Evolutionary conservation across 768 basidiomycete species (phyloP), one percentile per base, ranked within the genome.

Genomic region (Boletus patriciae): DNA sequence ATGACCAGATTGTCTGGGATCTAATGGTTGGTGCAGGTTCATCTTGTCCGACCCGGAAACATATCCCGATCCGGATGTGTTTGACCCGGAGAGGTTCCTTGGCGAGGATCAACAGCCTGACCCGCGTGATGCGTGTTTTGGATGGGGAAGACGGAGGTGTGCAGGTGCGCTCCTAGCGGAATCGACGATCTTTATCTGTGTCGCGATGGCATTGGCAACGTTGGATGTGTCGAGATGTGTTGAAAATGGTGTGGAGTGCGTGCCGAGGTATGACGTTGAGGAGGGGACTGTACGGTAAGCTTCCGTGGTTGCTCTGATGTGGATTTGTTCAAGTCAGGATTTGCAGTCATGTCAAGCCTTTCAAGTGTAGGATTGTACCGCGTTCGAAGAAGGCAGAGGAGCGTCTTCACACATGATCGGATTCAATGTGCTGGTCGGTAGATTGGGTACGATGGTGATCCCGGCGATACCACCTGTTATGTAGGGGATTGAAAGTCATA

Each of bases 41-140:
- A 48, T 51, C 9, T 19, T 63, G 4, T 29, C 19, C 16, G 21
- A 62, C 33, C 34, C 49, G 21, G 36, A 41, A 2, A 53, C 18
- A 3, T 63, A 56, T 33, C 48, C 52, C 5, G 16, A 55, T n/a
- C 52, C 52, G 2, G 48, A 53, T 0, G 52, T 51, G 3, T 62
- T 62, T 13, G 23, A 46, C 4, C 62, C 59, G 1, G 54, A 60
- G 43, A 34, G 63, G 27, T 64, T 61, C 34, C 50, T 55, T 1
- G 48, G 53, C 3, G 46, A 53, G 2, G 3, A 52, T n/a, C 54
- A 40, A 7, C 50, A 66, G 10, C 40, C 19, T 1, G 55, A 60
- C 29, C 50, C 58, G 3, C 36, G 54, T 1, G 49, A 56, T 8
- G 46, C n/a, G 9, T 60, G 61, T 50, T 65, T 65, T 15, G 57